These are phyloP conservation scores for Fusarium praegraminearum DNA, from an alignment of 2,329 filamentous ascomycete genomes.

Conservation along the genomic window DNA sequence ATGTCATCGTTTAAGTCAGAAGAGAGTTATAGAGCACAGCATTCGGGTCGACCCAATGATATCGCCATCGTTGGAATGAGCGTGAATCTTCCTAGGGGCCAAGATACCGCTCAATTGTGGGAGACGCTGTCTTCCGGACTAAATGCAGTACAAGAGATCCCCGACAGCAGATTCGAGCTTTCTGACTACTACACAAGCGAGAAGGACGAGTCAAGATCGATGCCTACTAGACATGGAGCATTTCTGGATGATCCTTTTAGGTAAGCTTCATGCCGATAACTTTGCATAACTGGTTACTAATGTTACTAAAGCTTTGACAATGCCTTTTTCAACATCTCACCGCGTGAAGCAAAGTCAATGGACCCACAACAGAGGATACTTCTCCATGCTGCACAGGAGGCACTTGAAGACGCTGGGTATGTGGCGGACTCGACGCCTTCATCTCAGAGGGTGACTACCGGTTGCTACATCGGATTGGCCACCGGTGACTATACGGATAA, in stretches of 20 bases:
- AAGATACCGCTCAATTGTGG: not conserved
- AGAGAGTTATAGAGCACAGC: no score
- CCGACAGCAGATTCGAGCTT: not conserved
- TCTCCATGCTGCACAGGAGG: not conserved
- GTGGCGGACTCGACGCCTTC: not conserved
- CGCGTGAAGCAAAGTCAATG: slow-evolving; percentile 2
- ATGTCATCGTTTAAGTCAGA: not conserved
- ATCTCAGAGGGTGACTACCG: not conserved
- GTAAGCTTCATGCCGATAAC: not conserved
- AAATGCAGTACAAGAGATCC: slow-evolving; percentile 2
- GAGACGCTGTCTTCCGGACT: not conserved
- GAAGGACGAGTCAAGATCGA: not conserved
- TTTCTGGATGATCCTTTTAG: slow-evolving; percentile 3
- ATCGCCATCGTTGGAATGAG: slow-evolving; percentile 12
- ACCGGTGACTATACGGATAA: slow-evolving; percentile 6
- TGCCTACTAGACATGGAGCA: not conserved
- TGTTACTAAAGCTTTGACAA: not conserved
- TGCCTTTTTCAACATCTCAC: slow-evolving; percentile 10
- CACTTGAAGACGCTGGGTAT: slow-evolving; percentile 4
- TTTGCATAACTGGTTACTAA: not conserved
- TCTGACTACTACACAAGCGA: not conserved
- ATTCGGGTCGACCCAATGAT: not conserved
- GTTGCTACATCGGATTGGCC: not conserved
- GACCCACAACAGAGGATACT: slow-evolving; percentile 3
- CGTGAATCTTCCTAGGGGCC: not conserved